Evolutionary conservation across 768 basidiomycete genomes (phyloP), one percentile per base, ranked within the genome.

Genomic region (Naganishia randhawae): DNA sequence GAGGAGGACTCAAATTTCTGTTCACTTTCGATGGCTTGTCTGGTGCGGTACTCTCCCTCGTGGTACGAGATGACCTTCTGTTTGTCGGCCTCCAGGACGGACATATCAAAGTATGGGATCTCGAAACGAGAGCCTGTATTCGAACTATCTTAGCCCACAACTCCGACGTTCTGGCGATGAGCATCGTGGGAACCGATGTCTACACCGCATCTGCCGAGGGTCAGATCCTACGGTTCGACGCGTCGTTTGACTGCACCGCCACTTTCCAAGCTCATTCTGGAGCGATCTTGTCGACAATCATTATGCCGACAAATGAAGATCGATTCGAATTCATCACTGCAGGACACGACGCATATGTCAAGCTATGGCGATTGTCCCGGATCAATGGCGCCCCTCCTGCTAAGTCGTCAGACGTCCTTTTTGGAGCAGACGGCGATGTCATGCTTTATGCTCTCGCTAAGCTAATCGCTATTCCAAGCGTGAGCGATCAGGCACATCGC

Each of bases 81-180:
- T 96, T 89, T 74, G 95, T 91, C 8, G 95, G 92, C 0, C 90
- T 93, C 73, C 95, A 98, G 80, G 92, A 92, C 71, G 95, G 95
- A 2, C 88, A 89, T 72, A 90, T 97, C 73, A 89, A 89, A 71
- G 88, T 97, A 5, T 86, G 91, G 81, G 94, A 97, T 77, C 80
- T 96, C 9, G 92, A 94, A 76, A 95, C 93, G 0, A 88, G 86
- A 71, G 91, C 92, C 0, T 82, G 90, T 41, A 87, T 98, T 31
- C 83, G 95, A 57, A 91, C 88, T 0, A 88, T 98, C 66, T 88
- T 93, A 19, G 88, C 90, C 0, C 87, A 91, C 71, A 89, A 92
- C 42, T 83, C 88, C 29, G 95, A 95, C 75, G 87, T 96, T 45
- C 81, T 98, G 64, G 86, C 91, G 0, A 82, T 97, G 75, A 86